Conservation (phyloP, 2,329 filamentous ascomycete genomes). For the Xylariales sp. region DNA sequence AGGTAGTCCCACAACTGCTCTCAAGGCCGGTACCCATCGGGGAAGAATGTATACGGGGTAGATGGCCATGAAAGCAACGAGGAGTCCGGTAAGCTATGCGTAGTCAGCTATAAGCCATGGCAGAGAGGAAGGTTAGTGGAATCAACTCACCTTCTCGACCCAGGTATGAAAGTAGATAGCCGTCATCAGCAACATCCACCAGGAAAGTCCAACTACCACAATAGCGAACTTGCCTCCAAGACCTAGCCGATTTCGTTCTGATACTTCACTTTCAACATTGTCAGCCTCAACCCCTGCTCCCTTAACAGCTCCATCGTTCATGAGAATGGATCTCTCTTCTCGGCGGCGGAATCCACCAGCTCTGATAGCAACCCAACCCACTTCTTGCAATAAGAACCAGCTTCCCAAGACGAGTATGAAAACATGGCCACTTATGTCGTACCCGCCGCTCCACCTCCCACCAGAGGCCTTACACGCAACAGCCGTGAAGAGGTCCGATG, state of each 20-base stretch:
- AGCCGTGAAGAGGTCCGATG: constrained; percentile 58
- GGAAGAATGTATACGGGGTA: constrained; percentile 21
- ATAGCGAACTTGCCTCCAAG: constrained; percentile 52
- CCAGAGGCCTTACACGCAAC: constrained; percentile 79
- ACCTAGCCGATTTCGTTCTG: constrained; percentile 32
- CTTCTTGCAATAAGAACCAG: constrained; percentile 76
- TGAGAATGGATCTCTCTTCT: constrained; percentile 63
- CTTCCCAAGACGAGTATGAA: constrained; percentile 86
- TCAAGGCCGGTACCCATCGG: constrained; percentile 18
- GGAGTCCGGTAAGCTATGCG: constrained; percentile 42
- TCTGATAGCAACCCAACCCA: constrained; percentile 53
- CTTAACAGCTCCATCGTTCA: constrained; percentile 62
- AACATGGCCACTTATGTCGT: constrained; percentile 94
- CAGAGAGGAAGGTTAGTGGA: not conserved
- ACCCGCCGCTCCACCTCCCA: constrained; percentile 84
- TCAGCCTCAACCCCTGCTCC: constrained; percentile 47
- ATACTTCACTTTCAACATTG: constrained; percentile 12
- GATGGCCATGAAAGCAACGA: constrained; percentile 18
- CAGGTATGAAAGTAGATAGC: constrained; percentile 98
- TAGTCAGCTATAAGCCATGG: not conserved
- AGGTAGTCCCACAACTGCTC: constrained; percentile 18
- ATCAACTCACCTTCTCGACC: constrained; percentile 77
- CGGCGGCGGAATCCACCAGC: constrained; percentile 35
- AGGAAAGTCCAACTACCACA: constrained; percentile 63
- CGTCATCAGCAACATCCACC: constrained; percentile 99